phyloP scores from a whole-genome alignment of 305 asterid species.

The Fraxinus velutina region DNA sequence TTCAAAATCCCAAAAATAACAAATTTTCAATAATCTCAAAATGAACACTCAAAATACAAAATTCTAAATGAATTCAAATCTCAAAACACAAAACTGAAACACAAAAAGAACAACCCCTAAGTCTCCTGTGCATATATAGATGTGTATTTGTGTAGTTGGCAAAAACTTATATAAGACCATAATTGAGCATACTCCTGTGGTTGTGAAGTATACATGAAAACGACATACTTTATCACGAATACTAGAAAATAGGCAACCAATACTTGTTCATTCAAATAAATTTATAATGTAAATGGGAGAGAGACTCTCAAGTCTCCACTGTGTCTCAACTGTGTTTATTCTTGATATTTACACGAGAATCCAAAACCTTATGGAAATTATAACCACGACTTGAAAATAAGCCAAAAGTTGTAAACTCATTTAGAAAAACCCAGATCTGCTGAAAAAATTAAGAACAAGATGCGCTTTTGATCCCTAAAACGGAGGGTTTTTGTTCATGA shows the following conservation, averaged over 20 bases:
- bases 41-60: too few species aligned
- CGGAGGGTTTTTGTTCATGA: too few species aligned
- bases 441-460: not conserved
- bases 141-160: constrained; percentile 23
- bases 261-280: not conserved
- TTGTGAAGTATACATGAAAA: not conserved
- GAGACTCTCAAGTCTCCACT: not conserved
- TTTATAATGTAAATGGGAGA: not conserved
- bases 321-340: not conserved
- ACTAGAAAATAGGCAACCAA: not conserved
- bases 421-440: not conserved
- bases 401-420: not conserved
- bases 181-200: not conserved
- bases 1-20: too few species aligned
- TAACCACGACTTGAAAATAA: not conserved
- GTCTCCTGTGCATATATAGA: constrained; percentile 18
- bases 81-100: too few species aligned
- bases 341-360: not conserved
- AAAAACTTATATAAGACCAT: not conserved
- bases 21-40: too few species aligned
- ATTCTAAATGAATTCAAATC: too few species aligned
- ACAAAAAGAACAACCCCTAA: too few species aligned
- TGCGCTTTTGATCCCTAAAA: too few species aligned
- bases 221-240: not conserved
- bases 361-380: not conserved